Evolutionary conservation across 2,329 filamentous ascomycete species (phyloP), one percentile per base, ranked within the genome.

Genomic region (Balansia obtecta): DNA sequence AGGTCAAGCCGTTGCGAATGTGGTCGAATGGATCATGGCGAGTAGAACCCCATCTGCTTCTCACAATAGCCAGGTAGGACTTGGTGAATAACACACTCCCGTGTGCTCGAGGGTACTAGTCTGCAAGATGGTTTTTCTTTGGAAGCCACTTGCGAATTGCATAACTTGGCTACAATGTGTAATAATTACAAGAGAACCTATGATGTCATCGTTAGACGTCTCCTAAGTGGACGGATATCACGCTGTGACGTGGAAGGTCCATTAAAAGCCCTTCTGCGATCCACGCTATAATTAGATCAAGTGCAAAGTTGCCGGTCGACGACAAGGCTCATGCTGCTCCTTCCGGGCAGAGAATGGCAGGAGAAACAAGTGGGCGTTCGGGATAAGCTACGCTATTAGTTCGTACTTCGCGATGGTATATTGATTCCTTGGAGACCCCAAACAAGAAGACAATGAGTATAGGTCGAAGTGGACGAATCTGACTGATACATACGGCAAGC

Each of bases 131-230:
- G 77, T 30, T 76, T 81, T 1, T 72, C 68, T 0, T 65, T 79
- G 2, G 79, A 82, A 58, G 73, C 78, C 0, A 72, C 82, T 45
- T 69, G 71, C 60, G 70, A 68, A 54, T 65, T 82, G 10, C 72
- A 75, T 62, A 81, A 81, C 59, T 63, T 82, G 1, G 72, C 71
- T 3, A 62, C 81, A 27, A 73, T 80, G 45, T 81, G 81, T 55
- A 78, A 81, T 55, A 80, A 82, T 61, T 80, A 81, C 59, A 73
- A 77, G 56, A 66, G 81, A 45, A 80, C 76, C 5, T 80, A 77
- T 56, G 77, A 80, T 51, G 77, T 78, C 1, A 71, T 69, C 2
- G 70, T 79, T 2, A 75, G 57, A 79, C 18, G 75, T 80, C 1
- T 65, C 79, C 7, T 73, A 79, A 18, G 63, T 81, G 1, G 72